Percentiles rank a stretch among this genome's conserved stretches.
phyloP scores from a whole-genome alignment of 1,284 basidiomycete genomes.

The Mycena sp. region DNA sequence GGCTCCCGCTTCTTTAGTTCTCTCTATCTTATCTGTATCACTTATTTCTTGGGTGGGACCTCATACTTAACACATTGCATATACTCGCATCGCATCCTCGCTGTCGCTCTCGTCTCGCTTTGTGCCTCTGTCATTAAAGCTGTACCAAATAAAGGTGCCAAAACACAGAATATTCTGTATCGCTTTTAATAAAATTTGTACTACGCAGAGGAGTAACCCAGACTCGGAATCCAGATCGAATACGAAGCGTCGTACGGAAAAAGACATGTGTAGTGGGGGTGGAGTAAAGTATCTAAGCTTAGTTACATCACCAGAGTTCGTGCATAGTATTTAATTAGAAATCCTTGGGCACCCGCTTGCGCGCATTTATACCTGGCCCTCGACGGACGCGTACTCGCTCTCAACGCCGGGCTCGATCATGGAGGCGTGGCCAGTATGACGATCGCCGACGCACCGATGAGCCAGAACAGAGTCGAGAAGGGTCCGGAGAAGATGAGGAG shows the following conservation, averaged over 20 bases:
- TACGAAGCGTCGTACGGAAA: neutral
- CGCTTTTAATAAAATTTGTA: constrained; percentile 18
- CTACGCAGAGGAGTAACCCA: constrained; percentile 1
- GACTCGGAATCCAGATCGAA: neutral
- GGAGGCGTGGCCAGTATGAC: constrained; percentile 84
- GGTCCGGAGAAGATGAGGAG: constrained; percentile 76
- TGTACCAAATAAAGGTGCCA: too few species aligned
- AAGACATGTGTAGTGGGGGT: constrained; percentile 6
- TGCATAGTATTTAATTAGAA: constrained; percentile 35
- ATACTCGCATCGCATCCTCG: constrained; percentile 3
- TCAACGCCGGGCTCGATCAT: constrained; percentile 90
- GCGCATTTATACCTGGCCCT: constrained; percentile 65
- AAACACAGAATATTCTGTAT: constrained; percentile 1
- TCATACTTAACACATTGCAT: neutral
- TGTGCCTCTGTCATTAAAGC: neutral
- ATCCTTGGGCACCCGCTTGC: neutral
- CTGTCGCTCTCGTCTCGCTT: neutral
- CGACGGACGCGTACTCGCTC: constrained; percentile 86
- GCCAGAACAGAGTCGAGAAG: constrained; percentile 80
- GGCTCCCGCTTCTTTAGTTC: constrained; percentile 74
- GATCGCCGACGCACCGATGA: constrained; percentile 79
- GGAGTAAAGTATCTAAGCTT: constrained; percentile 19
- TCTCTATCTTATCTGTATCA: constrained; percentile 21
- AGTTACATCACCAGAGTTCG: constrained; percentile 54
- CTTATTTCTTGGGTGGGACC: neutral